These are phyloP conservation scores for Colletotrichum plurivorum DNA, from an alignment of 2,329 filamentous ascomycete genomes.

Conservation along the genomic window DNA sequence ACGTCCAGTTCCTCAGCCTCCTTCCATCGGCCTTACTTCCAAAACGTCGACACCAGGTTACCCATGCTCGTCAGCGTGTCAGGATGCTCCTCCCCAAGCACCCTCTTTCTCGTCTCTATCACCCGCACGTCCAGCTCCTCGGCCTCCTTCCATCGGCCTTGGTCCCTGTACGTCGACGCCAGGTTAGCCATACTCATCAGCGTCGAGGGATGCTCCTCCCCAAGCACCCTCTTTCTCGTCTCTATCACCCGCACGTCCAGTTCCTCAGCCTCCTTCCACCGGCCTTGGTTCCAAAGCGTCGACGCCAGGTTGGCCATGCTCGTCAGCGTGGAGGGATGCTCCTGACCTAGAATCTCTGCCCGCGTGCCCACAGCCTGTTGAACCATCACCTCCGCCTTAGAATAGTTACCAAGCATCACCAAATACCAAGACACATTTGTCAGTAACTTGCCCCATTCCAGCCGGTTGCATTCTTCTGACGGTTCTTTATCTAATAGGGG, in stretches of 20 bases:
- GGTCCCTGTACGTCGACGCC: background rate
- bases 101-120: conserved; percentile 14
- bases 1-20: conserved; percentile 40
- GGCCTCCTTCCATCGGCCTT: conserved; percentile 15
- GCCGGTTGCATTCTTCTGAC: background rate
- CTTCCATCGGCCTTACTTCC: conserved; percentile 33
- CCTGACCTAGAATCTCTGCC: background rate
- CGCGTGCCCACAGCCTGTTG: background rate
- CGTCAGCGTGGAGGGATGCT: background rate
- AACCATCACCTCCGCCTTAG: background rate
- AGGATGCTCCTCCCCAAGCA: conserved; percentile 7
- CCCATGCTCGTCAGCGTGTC: conserved; percentile 35
- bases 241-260: conserved; percentile 5
- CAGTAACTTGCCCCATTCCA: conserved; percentile 20
- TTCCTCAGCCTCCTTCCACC: conserved; percentile 24
- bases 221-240: background rate
- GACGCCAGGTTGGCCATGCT: conserved; percentile 4
- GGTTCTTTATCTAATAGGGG: conserved; percentile 1
- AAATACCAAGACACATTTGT: conserved; percentile 34
- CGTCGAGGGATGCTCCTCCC: background rate
- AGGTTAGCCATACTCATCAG: conserved; percentile 10
- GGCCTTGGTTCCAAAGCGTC: background rate
- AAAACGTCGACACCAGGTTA: conserved; percentile 32
- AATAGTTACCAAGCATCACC: background rate
- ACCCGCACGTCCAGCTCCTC: conserved; percentile 4